Evolutionary conservation across 2,329 filamentous ascomycete genomes (phyloP).

Genomic region (Penicillium sp.): DNA sequence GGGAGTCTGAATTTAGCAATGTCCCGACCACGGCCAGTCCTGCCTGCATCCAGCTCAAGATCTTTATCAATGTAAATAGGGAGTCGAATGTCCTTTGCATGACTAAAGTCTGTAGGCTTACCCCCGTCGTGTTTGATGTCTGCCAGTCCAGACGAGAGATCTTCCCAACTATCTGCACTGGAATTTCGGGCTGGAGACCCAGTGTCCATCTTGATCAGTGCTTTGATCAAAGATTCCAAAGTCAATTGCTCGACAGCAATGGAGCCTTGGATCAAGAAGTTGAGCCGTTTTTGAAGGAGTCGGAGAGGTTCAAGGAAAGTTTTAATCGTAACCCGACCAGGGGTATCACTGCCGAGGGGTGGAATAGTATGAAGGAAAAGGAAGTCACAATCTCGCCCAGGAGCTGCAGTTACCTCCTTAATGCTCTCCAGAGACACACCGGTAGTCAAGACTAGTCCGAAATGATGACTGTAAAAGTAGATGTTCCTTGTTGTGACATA

Average conservation of each 20-base stretch:
- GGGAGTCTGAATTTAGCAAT: conserved; percentile 78
- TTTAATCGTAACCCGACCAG: conserved; percentile 79
- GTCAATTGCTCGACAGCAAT: conserved; percentile 68
- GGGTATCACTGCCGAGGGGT: conserved; percentile 59
- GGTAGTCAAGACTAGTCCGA: conserved; percentile 84
- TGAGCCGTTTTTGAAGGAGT: conserved; percentile 77
- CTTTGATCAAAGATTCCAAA: conserved; percentile 67
- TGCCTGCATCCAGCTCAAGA: conserved; percentile 49
- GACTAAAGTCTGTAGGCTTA: conserved; percentile 37
- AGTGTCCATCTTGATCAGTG: conserved; percentile 71
- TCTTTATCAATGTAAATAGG: conserved; percentile 63
- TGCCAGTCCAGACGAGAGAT: conserved; percentile 58
- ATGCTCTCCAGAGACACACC: conserved; percentile 72
- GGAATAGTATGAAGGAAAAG: conserved; percentile 78
- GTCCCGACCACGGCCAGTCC: conserved; percentile 41
- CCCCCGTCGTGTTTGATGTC: conserved; percentile 55
- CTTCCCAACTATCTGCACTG: conserved; percentile 88
- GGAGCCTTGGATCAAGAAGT: conserved; percentile 78
- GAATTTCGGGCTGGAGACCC: conserved; percentile 61
- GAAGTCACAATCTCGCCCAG: conserved; percentile 89
- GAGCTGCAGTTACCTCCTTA: conserved; percentile 82
- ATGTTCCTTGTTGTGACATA: conserved; percentile 85
- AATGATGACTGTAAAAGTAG: conserved; percentile 95
- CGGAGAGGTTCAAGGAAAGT: conserved; percentile 85
- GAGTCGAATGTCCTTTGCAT: conserved; percentile 53